These are phyloP conservation scores for Pythium folliculosum DNA, from an alignment of 352 stramenopile genomes.

Conservation along the genomic window DNA sequence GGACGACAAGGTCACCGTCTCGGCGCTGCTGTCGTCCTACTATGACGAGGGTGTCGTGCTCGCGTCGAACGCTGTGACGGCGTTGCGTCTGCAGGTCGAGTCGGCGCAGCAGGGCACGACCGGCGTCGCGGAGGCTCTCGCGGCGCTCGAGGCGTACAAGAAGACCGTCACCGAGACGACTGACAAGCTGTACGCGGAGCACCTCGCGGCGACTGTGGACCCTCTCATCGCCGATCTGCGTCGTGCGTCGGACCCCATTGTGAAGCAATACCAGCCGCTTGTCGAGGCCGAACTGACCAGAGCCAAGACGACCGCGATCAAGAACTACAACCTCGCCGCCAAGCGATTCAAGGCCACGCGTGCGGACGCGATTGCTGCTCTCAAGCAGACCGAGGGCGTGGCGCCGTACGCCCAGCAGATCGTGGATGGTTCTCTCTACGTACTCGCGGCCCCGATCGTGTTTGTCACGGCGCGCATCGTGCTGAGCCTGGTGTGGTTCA, in stretches of 20 bases:
- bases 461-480: slow-evolving; percentile 50
- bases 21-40: slow-evolving; percentile 71
- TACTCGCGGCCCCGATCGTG: slow-evolving; percentile 50
- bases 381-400: slow-evolving; percentile 65
- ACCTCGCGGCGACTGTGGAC: slow-evolving; percentile 64
- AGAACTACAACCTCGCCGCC: slow-evolving; percentile 49
- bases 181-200: slow-evolving; percentile 66
- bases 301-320: slow-evolving; percentile 36
- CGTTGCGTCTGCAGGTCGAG: slow-evolving; percentile 39
- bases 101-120: slow-evolving; percentile 48
- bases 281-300: slow-evolving; percentile 48
- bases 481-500: slow-evolving; percentile 57
- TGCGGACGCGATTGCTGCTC: slow-evolving; percentile 48
- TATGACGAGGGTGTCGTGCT: slow-evolving; percentile 78
- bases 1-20: slow-evolving; percentile 65
- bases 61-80: slow-evolving; percentile 36
- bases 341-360: slow-evolving; percentile 47
- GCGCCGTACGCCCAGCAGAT: slow-evolving; percentile 65
- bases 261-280: slow-evolving; percentile 57
- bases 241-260: slow-evolving; percentile 48
- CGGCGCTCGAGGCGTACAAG: slow-evolving; percentile 47
- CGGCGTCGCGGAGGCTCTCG: slow-evolving; percentile 54
- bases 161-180: slow-evolving; percentile 45
- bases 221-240: slow-evolving; percentile 60
- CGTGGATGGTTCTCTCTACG: slow-evolving; percentile 55